Percentiles rank a stretch among this genome's conserved stretches.
These are phyloP conservation scores for Metarhizium anisopliae DNA, from an alignment of 2,329 filamentous ascomycete genomes.

Conservation along the genomic window DNA sequence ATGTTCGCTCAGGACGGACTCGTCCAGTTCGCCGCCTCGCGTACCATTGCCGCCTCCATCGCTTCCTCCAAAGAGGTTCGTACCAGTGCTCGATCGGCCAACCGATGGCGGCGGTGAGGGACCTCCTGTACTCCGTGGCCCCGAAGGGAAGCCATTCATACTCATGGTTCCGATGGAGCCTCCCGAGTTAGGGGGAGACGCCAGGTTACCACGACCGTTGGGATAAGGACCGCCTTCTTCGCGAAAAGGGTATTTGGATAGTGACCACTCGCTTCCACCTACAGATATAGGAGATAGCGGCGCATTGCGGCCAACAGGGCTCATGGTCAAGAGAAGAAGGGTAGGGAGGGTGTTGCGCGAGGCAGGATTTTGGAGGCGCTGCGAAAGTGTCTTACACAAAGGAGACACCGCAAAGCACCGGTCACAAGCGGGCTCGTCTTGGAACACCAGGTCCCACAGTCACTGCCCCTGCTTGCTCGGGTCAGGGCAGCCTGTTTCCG, in stretches of 20 bases:
- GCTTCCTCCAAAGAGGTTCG: conserved; percentile 58
- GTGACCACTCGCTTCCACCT: conserved; percentile 77
- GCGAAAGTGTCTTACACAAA: conserved; percentile 13
- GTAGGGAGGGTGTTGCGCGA: conserved; percentile 12
- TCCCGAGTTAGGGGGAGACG: conserved; percentile 62
- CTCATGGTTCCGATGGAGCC: conserved; percentile 45
- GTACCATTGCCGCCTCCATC: conserved; percentile 53
- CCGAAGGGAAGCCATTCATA: conserved; percentile 52
- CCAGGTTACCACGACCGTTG: conserved; percentile 49
- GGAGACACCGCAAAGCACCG: conserved; percentile 7
- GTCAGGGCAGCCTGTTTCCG: conserved; percentile 2
- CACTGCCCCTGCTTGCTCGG: conserved; percentile 4
- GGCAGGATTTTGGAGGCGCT: conserved; percentile 6
- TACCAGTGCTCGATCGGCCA: conserved; percentile 75
- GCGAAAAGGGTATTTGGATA: conserved; percentile 55
- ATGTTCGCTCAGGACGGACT: conserved; percentile 64
- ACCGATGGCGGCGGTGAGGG: conserved; percentile 86
- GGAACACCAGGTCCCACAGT: conserved; percentile 2
- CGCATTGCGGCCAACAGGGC: conserved; percentile 54
- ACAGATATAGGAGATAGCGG: conserved; percentile 75
- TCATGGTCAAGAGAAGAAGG: conserved; percentile 44
- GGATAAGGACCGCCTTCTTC: conserved; percentile 41
- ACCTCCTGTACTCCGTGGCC: conserved; percentile 47
- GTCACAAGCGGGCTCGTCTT: conserved; percentile 2
- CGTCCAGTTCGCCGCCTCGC: conserved; percentile 49